These are phyloP conservation scores for Populus alba DNA, from an alignment of 345 rosid species.

Conservation along the genomic window DNA sequence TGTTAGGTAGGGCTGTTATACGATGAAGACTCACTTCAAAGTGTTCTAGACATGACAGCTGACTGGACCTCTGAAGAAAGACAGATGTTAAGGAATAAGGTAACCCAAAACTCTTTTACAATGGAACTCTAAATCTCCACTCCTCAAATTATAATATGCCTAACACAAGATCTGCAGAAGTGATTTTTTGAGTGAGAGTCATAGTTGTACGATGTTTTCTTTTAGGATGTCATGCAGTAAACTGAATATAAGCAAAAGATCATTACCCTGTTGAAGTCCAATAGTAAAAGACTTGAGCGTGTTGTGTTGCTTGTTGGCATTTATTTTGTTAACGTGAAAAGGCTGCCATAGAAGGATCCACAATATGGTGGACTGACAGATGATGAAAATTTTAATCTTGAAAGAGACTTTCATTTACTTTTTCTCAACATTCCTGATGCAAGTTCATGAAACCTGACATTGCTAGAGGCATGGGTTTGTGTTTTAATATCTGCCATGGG, in stretches of 20 bases:
- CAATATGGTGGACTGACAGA: not conserved
- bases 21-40: conserved; percentile 81
- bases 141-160: not conserved
- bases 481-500: not conserved
- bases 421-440: not conserved
- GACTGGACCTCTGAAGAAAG: conserved; percentile 96
- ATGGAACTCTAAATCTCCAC: not conserved
- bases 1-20: conserved; percentile 85
- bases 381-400: not conserved
- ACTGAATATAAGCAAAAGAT: not conserved
- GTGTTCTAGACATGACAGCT: conserved; percentile 67
- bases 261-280: not conserved
- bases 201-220: not conserved
- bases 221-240: not conserved
- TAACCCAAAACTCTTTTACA: conserved; percentile 18
- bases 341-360: not conserved
- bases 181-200: not conserved
- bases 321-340: not conserved
- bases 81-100: conserved; percentile 84
- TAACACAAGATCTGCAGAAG: not conserved
- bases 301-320: not conserved
- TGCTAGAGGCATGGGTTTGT: not conserved
- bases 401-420: not conserved
- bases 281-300: not conserved
- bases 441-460: not conserved